These are phyloP conservation scores for Leishmania martiniquensis DNA, from an alignment of 208 protist genomes.

Conservation along the genomic window DNA sequence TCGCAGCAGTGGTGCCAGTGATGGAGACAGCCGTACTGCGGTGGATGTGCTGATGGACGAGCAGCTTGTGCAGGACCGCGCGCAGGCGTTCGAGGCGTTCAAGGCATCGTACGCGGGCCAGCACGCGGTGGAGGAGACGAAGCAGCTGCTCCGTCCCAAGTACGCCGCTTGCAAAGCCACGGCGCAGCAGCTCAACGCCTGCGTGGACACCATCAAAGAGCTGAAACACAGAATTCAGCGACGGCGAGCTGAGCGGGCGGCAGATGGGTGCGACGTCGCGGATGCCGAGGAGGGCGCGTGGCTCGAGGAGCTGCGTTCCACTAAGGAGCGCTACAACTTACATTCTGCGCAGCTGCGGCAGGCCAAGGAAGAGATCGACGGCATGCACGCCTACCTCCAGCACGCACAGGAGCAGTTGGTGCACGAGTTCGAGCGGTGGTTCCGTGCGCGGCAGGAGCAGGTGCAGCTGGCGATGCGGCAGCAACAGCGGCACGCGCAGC, in stretches of 20 bases:
- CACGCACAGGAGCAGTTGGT: conserved; percentile 82
- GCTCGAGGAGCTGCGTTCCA: conserved; percentile 29
- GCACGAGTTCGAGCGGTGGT: conserved; percentile 89
- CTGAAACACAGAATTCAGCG: conserved; percentile 75
- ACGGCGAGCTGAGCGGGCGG: conserved; percentile 80
- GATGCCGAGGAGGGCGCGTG: conserved; percentile 53
- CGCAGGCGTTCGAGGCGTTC: conserved; percentile 87
- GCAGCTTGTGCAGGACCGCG: conserved; percentile 76
- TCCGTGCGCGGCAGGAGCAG: conserved; percentile 72
- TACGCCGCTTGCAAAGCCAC: conserved; percentile 78
- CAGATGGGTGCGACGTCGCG: conserved; percentile 60
- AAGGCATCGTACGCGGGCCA: conserved; percentile 80
- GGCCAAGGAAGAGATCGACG: conserved; percentile 87
- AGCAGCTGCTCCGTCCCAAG: conserved; percentile 61
- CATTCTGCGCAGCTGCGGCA: conserved; percentile 42
- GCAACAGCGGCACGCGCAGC: conserved; percentile 22
- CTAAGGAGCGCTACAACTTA: conserved; percentile 64
- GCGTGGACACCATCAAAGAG: conserved; percentile 72
- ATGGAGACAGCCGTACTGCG: conserved; percentile 16
- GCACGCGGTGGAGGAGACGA: conserved; percentile 73
- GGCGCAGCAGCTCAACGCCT: conserved; percentile 64
- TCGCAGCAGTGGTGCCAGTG: conserved; percentile 34
- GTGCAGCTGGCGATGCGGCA: conserved; percentile 47
- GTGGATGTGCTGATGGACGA: conserved; percentile 66
- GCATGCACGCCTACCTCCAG: conserved; percentile 89